Conservation (phyloP, 768 basidiomycete species). For the Termitomyces titanicus region DNA sequence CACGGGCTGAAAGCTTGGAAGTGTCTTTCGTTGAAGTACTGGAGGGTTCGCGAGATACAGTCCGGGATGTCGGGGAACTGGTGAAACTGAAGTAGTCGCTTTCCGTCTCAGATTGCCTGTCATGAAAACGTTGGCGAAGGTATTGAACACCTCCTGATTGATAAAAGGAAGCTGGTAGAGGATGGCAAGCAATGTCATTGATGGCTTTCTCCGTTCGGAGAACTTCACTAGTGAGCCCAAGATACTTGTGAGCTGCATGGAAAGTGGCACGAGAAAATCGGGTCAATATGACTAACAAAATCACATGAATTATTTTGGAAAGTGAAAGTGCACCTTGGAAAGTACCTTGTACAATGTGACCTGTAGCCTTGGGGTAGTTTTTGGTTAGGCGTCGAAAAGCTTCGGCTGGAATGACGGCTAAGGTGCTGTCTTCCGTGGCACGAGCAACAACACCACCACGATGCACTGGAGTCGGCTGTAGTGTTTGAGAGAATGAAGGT, state of each 20-base stretch:
- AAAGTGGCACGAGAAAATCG: slow-evolving; percentile 97
- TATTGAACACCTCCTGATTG: slow-evolving; percentile 87
- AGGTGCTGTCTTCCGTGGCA: slow-evolving; percentile 89
- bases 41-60: slow-evolving; percentile 20
- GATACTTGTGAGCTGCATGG: slow-evolving; percentile 94
- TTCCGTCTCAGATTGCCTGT: slow-evolving; percentile 46
- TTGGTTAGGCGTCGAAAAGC: slow-evolving; percentile 93
- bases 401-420: slow-evolving; percentile 98
- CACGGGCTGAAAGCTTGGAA: slow-evolving; percentile 18
- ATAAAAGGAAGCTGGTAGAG: slow-evolving; percentile 88
- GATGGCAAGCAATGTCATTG: slow-evolving; percentile 95
- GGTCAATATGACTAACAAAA: slow-evolving; percentile 77
- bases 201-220: slow-evolving; percentile 96
- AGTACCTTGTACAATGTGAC: slow-evolving; percentile 90
- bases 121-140: slow-evolving; percentile 87
- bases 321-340: not conserved
- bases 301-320: slow-evolving; percentile 5
- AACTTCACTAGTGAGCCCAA: slow-evolving; percentile 92
- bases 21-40: slow-evolving; percentile 11
- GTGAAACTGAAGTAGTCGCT: slow-evolving; percentile 54
- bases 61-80: slow-evolving; percentile 22
- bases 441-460: slow-evolving; percentile 87
- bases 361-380: slow-evolving; percentile 95
- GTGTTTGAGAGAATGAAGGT: slow-evolving; percentile 17
- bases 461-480: slow-evolving; percentile 31